A percentile compares a stretch with the other conserved stretches of the same genome.
Evolutionary conservation across 108 stramenopile genomes (phyloP).

Genomic region (Pseudonitzschia pungens): DNA sequence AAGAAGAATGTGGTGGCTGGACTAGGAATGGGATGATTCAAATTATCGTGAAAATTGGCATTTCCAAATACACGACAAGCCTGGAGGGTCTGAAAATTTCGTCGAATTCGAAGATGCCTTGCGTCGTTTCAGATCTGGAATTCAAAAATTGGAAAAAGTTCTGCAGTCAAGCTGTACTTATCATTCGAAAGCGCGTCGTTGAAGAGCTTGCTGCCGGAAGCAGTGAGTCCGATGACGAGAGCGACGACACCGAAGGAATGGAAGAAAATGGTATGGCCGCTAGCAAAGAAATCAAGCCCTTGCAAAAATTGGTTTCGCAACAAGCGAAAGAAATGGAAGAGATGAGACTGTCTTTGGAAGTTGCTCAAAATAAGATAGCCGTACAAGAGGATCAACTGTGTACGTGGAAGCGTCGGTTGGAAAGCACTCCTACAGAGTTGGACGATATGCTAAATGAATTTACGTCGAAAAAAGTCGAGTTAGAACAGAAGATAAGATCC

Average conservation of each 20-base stretch:
- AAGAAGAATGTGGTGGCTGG: conserved; percentile 51
- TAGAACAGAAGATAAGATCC: conserved; percentile 48
- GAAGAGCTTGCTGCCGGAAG: conserved; percentile 51
- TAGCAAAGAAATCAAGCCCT: conserved; percentile 23
- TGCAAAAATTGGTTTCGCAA: conserved; percentile 57
- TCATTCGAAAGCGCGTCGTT: conserved; percentile 69
- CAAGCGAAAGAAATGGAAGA: conserved; percentile 73
- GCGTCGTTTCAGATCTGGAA: conserved; percentile 49
- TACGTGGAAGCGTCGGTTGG: conserved; percentile 58
- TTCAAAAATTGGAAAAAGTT: conserved; percentile 42
- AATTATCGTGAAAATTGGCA: conserved; percentile 38
- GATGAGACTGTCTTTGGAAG: conserved; percentile 46
- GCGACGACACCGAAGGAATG: conserved; percentile 31
- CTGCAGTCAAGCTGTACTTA: conserved; percentile 52
- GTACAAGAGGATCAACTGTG: conserved; percentile 44
- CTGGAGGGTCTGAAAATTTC: conserved; percentile 38
- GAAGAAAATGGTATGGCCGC: neutral
- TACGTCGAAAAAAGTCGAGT: conserved; percentile 48
- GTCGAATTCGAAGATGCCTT: conserved; percentile 25
- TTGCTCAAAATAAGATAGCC: conserved; percentile 32
- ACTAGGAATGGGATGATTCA: conserved; percentile 38
- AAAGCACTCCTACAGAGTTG: conserved; percentile 64
- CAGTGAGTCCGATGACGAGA: conserved; percentile 38
- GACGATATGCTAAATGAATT: conserved; percentile 67
- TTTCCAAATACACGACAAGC: conserved; percentile 33